Base-by-base conservation (phyloP, 164 flowering plant genomes). In the Euptelea pleiosperma region DNA sequence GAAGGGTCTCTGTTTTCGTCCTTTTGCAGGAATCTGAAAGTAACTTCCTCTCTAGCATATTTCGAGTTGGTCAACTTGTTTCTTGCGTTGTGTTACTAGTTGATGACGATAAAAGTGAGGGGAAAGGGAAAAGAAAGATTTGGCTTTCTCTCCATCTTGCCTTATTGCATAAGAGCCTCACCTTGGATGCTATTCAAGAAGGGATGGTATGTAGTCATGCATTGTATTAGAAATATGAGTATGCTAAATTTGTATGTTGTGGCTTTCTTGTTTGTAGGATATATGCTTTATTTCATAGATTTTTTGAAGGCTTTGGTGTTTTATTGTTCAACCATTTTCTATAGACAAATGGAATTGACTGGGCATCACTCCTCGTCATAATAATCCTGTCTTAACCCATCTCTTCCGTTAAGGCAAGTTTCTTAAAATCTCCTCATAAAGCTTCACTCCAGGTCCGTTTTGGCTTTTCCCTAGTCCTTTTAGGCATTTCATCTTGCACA, bases 101-200 rank as follows among this genome's bases (percentile, higher is more conserved):
- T 48, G 97, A 85, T 62, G 91, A 82, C 44, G 97, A 89, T 52
- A 84, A 85, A 54, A 81, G 69, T 58, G 95, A 81, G 62, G 67
- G 52, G 35, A 75, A 61, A 57, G 86, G 82, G 54, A 87, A 74
- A 52, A 57, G 77, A 45, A 94, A 77, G 72, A 83, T 94, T 21
- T 85, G 95, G 96, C 95, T 94, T 61, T 88, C 99, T 30, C 66
- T 91, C 67, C 87, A 88, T 18, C 90, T 94, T 51, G 77, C 88
- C 45, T 68, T 83, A 60, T 62, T 94, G 75, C 76, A 91, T 58
- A 88, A 85, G 62, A 79, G 83, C 30, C 75, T 82, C 59, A 77
- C 82, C 0, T 71, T 91, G 62, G 99, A 94, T 64, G 62, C 69
- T 55, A 33, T 91, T 70, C 91, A 91, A 61, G 89, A 86, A 70